Evolutionary conservation across 441 rosid species (phyloP).

Genomic region (Mallotus repandus): DNA sequence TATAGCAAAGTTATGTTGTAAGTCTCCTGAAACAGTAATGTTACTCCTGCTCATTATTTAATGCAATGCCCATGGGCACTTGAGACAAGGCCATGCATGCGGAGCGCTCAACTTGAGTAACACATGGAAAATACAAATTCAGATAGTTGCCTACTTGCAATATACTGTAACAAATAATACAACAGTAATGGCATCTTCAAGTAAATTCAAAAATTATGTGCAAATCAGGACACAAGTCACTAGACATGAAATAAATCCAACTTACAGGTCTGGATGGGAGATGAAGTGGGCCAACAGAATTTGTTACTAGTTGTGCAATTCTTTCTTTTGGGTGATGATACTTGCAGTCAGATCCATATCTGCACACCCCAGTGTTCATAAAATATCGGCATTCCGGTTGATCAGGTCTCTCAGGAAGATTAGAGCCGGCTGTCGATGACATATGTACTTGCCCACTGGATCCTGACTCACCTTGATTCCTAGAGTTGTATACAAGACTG

Average conservation of each 20-base stretch:
- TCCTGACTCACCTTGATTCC: conserved; percentile 39
- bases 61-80: not conserved
- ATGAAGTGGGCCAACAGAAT: conserved; percentile 37
- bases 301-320: conserved; percentile 38
- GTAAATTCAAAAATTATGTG: not conserved
- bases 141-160: not conserved
- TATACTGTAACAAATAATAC: no score
- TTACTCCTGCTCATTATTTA: not conserved
- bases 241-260: not conserved
- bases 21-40: not conserved
- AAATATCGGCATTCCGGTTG: conserved; percentile 72
- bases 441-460: conserved; percentile 36
- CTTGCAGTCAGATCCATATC: conserved; percentile 77
- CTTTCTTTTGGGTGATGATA: conserved; percentile 63
- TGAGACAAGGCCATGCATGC: not conserved
- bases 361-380: conserved; percentile 75
- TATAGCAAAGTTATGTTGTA: not conserved
- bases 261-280: conserved; percentile 81
- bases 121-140: not conserved
- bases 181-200: not conserved
- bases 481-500: conserved; percentile 32
- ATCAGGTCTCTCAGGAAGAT: conserved; percentile 60
- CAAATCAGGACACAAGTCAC: not conserved
- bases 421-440: conserved; percentile 31
- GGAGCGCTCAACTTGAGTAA: not conserved